Conservation (phyloP, 2,329 filamentous ascomycete genomes). For the Ceratocystis alfenasii region DNA sequence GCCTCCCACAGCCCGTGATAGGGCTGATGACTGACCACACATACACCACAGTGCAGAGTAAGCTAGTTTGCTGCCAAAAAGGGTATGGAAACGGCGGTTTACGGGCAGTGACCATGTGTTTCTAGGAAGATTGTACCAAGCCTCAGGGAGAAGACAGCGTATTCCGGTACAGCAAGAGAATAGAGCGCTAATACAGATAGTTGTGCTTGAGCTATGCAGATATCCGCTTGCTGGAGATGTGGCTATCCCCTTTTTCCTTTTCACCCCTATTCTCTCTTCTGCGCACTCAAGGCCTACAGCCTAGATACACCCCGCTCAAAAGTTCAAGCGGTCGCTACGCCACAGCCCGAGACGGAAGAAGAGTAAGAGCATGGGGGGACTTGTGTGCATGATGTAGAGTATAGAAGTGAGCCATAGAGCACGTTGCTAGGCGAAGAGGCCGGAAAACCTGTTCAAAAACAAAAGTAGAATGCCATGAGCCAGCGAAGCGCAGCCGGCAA, state of each 20-base stretch:
- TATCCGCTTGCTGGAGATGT: not conserved
- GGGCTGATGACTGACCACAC: constrained; percentile 1
- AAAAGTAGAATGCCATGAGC: not conserved
- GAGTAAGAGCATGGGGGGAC: not conserved
- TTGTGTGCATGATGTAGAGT: not conserved
- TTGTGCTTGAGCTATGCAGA: not conserved
- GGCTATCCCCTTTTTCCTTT: not conserved
- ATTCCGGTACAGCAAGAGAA: not conserved
- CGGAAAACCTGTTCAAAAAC: not conserved
- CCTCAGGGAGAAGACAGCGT: not conserved
- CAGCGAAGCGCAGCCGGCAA: not conserved
- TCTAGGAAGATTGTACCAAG: not conserved
- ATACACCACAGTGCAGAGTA: not conserved
- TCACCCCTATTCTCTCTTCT: not conserved
- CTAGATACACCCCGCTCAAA: not conserved
- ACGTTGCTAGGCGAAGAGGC: not conserved
- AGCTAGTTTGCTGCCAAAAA: not conserved
- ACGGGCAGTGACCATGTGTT: not conserved
- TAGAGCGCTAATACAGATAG: not conserved
- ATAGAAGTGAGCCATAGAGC: not conserved
- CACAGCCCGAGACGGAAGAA: not conserved
- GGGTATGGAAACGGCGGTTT: not conserved
- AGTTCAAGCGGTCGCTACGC: not conserved
- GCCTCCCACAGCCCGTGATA: not conserved
- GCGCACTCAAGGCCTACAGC: not conserved